Percentiles rank a stretch among this genome's conserved stretches.
Evolutionary conservation across 2,329 filamentous ascomycete species (phyloP).

Genomic region (Microdochium trichocladiopsis): DNA sequence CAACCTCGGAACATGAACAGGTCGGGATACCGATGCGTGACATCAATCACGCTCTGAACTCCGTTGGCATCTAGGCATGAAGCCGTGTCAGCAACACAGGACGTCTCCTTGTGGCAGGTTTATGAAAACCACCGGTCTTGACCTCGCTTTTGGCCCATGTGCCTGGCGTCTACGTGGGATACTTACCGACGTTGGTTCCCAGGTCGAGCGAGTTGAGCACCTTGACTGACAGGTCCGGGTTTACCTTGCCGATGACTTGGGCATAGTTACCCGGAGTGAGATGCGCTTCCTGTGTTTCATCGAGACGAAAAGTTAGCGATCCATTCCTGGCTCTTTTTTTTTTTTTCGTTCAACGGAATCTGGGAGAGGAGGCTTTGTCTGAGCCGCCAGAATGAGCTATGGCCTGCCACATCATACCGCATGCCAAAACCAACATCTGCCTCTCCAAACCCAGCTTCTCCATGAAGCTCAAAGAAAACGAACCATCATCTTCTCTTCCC

Average conservation of each 20-base stretch:
- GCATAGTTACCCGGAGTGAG: conserved; percentile 62
- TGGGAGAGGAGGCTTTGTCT: no score
- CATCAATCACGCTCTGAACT: conserved; percentile 74
- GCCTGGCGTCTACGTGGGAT: no score
- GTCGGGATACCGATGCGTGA: conserved; percentile 71
- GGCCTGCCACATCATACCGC: no score
- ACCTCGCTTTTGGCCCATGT: background rate
- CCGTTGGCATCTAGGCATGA: conserved; percentile 61
- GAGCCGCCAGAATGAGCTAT: no score
- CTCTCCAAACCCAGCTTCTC: no score
- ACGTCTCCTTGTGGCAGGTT: background rate
- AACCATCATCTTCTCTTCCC: no score
- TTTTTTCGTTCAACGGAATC: no score
- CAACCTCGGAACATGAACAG: conserved; percentile 54
- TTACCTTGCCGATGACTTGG: conserved; percentile 76
- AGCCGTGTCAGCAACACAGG: conserved; percentile 4
- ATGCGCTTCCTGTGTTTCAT: conserved; percentile 64
- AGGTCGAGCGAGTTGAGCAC: conserved; percentile 65
- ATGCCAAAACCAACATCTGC: no score
- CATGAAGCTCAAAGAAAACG: no score
- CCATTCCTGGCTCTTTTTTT: no score
- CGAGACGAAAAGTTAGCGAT: no score
- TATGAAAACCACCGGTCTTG: background rate
- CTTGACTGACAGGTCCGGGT: conserved; percentile 63
- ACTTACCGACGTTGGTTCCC: conserved; percentile 62